Conservation (phyloP, 352 stramenopile species). For the Pythium coloratum region DNA sequence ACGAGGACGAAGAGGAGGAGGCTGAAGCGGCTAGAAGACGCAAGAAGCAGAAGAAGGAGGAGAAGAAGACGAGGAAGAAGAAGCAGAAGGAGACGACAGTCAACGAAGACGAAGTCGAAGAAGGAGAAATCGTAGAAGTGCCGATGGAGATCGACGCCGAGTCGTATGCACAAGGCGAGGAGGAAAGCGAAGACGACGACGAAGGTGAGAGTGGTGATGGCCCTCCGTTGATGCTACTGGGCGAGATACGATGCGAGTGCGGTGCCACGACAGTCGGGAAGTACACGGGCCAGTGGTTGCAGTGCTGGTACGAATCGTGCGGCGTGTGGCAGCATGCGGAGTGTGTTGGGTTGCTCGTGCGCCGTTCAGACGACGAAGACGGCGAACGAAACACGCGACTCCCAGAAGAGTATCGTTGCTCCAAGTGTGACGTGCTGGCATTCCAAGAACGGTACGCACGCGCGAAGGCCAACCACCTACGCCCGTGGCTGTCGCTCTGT, state of each 20-base stretch:
- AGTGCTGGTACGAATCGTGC: slow-evolving; percentile 68
- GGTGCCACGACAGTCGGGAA: slow-evolving; percentile 41
- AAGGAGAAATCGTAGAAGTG: not conserved
- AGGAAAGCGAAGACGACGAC: slow-evolving; percentile 4
- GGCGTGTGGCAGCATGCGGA: slow-evolving; percentile 70
- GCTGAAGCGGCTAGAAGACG: not conserved
- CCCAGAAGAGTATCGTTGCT: slow-evolving; percentile 41
- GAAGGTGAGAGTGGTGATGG: slow-evolving; percentile 13
- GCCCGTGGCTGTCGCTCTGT: slow-evolving; percentile 70
- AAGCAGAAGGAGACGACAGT: not conserved
- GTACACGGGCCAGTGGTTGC: slow-evolving; percentile 67
- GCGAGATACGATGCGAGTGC: slow-evolving; percentile 61
- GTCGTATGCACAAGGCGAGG: not conserved
- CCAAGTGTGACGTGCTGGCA: slow-evolving; percentile 41
- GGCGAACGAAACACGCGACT: not conserved
- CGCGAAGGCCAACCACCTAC: slow-evolving; percentile 29
- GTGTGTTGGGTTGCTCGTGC: slow-evolving; percentile 55
- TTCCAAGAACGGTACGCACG: slow-evolving; percentile 33
- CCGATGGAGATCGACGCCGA: slow-evolving; percentile 16
- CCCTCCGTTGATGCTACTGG: slow-evolving; percentile 31
- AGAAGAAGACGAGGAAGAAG: slow-evolving; percentile 1
- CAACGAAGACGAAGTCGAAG: not conserved
- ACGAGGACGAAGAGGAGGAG: slow-evolving; percentile 13
- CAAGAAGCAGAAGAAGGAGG: not conserved
- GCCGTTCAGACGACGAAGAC: not conserved